phyloP scores from a whole-genome alignment of 2,329 filamentous ascomycete species.

The Cladosporium sp. region DNA sequence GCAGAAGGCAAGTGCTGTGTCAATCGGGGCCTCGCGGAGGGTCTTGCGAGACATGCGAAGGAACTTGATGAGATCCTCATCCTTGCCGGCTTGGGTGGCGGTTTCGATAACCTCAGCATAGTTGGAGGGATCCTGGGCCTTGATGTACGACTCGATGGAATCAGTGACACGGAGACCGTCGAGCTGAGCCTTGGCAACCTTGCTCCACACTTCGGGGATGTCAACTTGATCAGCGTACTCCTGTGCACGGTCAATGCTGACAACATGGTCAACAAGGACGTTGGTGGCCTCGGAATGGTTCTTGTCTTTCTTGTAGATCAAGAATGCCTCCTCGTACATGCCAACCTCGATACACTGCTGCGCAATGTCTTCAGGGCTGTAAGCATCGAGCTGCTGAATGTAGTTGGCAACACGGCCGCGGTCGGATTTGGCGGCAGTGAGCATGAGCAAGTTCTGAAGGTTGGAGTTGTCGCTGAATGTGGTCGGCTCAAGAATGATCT shows the following conservation, averaged over 20 bases:
- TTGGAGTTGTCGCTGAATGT: constrained; percentile 97
- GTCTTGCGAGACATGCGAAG: constrained; percentile 97
- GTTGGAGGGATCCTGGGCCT: constrained; percentile 88
- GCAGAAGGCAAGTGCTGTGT: constrained; percentile 91
- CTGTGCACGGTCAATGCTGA: constrained; percentile 96
- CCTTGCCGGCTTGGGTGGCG: constrained; percentile 91
- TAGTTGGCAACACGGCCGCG: constrained; percentile 95
- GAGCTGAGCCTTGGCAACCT: constrained; percentile 95
- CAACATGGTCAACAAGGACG: constrained; percentile 92
- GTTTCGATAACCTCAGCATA: constrained; percentile 96
- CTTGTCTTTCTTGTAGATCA: constrained; percentile 97
- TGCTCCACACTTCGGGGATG: constrained; percentile 94
- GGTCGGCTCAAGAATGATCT: constrained; percentile 99
- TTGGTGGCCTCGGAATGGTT: constrained; percentile 85
- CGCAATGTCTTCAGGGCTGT: constrained; percentile 90
- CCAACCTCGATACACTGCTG: constrained; percentile 92
- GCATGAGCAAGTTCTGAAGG: constrained; percentile 92
- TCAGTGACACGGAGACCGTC: constrained; percentile 92
- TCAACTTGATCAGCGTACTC: constrained; percentile 95
- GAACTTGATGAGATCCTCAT: constrained; percentile 95
- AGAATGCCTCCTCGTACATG: constrained; percentile 93
- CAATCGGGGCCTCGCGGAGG: constrained; percentile 86
- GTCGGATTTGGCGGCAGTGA: constrained; percentile 95
- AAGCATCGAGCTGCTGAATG: constrained; percentile 86
- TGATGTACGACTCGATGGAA: constrained; percentile 95